Percentiles rank a stretch among this genome's conserved stretches.
phyloP scores from a whole-genome alignment of 2,329 filamentous ascomycete genomes.

The Aspergillus glaucus region DNA sequence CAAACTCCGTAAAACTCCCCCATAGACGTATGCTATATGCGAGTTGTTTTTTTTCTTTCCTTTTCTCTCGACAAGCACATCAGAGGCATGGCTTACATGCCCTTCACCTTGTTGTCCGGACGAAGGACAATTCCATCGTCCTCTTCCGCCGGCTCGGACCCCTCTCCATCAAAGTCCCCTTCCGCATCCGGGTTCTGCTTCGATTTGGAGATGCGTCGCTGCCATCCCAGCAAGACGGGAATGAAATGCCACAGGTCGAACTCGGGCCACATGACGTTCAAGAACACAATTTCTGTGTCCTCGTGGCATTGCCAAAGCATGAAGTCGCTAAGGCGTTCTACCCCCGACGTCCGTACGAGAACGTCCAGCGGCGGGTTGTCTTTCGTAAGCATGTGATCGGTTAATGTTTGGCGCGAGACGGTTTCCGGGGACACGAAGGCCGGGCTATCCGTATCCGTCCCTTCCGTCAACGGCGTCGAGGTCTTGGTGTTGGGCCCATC shows the following conservation, averaged over 20 bases:
- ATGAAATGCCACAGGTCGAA: slow-evolving; percentile 92
- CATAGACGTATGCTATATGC: slow-evolving; percentile 9
- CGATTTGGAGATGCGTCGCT: slow-evolving; percentile 58
- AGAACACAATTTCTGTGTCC: slow-evolving; percentile 84
- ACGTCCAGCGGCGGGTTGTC: slow-evolving; percentile 82
- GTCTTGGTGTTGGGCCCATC: slow-evolving; percentile 30
- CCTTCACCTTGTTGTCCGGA: slow-evolving; percentile 24
- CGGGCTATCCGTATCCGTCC: slow-evolving; percentile 19
- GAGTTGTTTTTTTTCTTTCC: not conserved
- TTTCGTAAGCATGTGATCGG: slow-evolving; percentile 80
- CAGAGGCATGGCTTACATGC: slow-evolving; percentile 15
- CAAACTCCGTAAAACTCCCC: slow-evolving; percentile 11
- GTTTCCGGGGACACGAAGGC: slow-evolving; percentile 70
- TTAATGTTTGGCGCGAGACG: slow-evolving; percentile 77
- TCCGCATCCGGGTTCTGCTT: slow-evolving; percentile 54
- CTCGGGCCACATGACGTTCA: slow-evolving; percentile 90
- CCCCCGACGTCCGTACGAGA: slow-evolving; percentile 85
- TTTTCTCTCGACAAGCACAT: not conserved
- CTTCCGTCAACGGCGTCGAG: slow-evolving; percentile 24
- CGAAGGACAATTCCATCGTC: slow-evolving; percentile 15
- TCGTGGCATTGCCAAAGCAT: slow-evolving; percentile 99
- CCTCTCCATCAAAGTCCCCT: slow-evolving; percentile 53
- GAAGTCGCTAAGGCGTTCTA: slow-evolving; percentile 89
- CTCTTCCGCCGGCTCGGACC: slow-evolving; percentile 21
- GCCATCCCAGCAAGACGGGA: slow-evolving; percentile 88